phyloP scores from a whole-genome alignment of 768 basidiomycete species.

The Russula olivacea region DNA sequence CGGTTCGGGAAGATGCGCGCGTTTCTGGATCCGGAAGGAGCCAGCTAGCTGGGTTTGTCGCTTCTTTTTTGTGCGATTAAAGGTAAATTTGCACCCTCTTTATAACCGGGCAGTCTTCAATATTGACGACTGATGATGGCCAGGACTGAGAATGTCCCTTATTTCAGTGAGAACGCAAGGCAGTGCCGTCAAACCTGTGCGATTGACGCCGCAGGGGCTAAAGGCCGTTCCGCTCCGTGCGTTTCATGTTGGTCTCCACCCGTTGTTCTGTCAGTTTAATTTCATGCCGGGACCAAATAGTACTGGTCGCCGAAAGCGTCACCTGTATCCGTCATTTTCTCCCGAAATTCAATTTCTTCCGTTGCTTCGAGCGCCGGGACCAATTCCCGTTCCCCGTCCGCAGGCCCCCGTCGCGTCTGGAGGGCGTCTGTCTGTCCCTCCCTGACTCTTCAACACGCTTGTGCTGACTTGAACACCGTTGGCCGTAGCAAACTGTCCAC shows the following conservation, averaged over 20 bases:
- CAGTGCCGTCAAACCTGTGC: neutral
- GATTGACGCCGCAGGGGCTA: neutral
- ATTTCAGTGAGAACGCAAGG: neutral
- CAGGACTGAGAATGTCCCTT: neutral
- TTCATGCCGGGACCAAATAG: slow-evolving; percentile 23
- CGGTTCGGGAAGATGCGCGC: slow-evolving; percentile 5
- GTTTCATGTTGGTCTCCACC: slow-evolving; percentile 12
- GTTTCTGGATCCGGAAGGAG: neutral
- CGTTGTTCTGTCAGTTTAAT: slow-evolving; percentile 4
- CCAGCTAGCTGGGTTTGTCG: slow-evolving; percentile 7
- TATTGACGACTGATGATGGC: neutral
- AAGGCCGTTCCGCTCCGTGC: slow-evolving; percentile 21
- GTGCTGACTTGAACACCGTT: slow-evolving; percentile 9
- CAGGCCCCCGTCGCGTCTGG: slow-evolving; percentile 4
- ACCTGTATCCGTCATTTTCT: slow-evolving; percentile 20
- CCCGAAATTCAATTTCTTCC: slow-evolving; percentile 23
- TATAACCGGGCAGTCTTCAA: neutral
- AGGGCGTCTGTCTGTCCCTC: slow-evolving; percentile 10
- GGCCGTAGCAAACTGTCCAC: neutral
- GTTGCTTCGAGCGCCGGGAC: slow-evolving; percentile 18
- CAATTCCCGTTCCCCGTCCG: slow-evolving; percentile 10
- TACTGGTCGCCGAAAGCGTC: slow-evolving; percentile 24
- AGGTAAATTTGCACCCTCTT: slow-evolving; percentile 21
- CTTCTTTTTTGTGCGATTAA: slow-evolving; percentile 15
- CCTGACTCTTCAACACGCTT: slow-evolving; percentile 14